Base-by-base conservation (phyloP, 2,329 filamentous ascomycete genomes). In the Aureobasidium subglaciale region DNA sequence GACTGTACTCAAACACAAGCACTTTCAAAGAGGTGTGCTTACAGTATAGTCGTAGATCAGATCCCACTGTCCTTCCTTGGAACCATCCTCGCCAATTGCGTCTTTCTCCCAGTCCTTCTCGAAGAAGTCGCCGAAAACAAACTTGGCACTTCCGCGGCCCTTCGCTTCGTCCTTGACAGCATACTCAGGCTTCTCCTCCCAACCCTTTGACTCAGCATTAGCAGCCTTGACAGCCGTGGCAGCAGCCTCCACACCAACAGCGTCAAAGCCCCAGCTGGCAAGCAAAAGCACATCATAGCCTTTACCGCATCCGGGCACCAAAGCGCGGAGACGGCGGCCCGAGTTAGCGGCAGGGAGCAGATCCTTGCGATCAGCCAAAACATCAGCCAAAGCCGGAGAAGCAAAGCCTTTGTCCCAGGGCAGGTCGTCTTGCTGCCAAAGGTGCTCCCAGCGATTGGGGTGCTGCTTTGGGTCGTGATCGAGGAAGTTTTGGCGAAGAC, bases 231-330 rank as follows among this genome's bases (percentile, higher is more conserved):
- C 63, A 7, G 75, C 82, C 16, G 71, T 73, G 8, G 74, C 64
- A 41, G 83, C 84, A 55, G 80, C 78, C 66, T 95, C 90, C 1
- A 95, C 71, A 0, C 88, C 90, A 63, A 82, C 84, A 1, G 84
- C 83, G 70, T 95, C 86, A 67, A 88, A 93, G 1, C 90, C 90
- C 64, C 85, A 82, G 9, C 82, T 81, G 48, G 84, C 81, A 41
- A 95, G 78, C 34, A 95, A 75, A 9, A 89, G 75, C 1, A 90
- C 87, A 71, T 95, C 90, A 65, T 93, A 86, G 5, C 90, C 90
- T 43, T 81, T 80, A 0, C 90, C 90, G 69, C 90, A 95, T 5
- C 89, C 90, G 0, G 90, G 87, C 0, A 95, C 86, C 8, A 95
- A 74, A 1, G 85, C 89, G 56, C 74, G 75, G 62, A 79, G 80